Conservation (phyloP, 192 early-diverging fungal genomes). For the Linderina pennispora region DNA sequence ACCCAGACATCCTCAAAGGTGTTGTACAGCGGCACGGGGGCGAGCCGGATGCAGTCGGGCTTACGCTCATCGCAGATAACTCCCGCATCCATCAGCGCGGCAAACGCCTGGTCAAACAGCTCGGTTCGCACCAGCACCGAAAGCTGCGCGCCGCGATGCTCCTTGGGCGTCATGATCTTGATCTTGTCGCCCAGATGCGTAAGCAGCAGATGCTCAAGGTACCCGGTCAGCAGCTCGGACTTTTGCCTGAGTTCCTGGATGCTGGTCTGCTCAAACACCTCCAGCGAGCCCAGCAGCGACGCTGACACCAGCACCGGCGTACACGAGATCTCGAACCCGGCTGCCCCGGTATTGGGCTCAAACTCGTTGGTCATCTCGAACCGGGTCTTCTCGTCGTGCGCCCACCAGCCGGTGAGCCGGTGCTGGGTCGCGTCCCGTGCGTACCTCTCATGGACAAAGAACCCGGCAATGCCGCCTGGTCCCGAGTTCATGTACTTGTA, state of each 20-base stretch:
- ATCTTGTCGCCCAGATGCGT: conserved; percentile 33
- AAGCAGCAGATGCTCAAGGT: conserved; percentile 72
- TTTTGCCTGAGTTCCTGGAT: conserved; percentile 68
- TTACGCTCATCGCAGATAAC: conserved; percentile 85
- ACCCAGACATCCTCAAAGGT: conserved; percentile 72
- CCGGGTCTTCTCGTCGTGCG: conserved; percentile 70
- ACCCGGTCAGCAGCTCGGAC: conserved; percentile 74
- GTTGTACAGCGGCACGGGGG: conserved; percentile 89
- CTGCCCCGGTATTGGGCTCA: conserved; percentile 71
- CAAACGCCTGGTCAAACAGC: conserved; percentile 55
- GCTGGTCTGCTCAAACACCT: conserved; percentile 69
- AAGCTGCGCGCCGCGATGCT: conserved; percentile 82
- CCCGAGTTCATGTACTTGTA: conserved; percentile 99
- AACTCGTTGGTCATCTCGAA: conserved; percentile 88
- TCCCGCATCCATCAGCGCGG: conserved; percentile 52
- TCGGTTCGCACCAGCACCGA: conserved; percentile 54
- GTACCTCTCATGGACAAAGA: conserved; percentile 86
- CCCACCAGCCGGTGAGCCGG: conserved; percentile 92
- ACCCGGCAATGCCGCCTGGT: conserved; percentile 87
- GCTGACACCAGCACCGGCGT: conserved; percentile 71
- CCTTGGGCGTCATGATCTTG: conserved; percentile 71
- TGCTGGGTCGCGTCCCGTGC: conserved; percentile 50
- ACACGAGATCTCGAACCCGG: conserved; percentile 85
- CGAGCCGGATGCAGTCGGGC: conserved; percentile 85
- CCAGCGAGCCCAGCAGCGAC: conserved; percentile 69